phyloP scores from a whole-genome alignment of 345 rosid genomes.

The Theobroma cacao region DNA sequence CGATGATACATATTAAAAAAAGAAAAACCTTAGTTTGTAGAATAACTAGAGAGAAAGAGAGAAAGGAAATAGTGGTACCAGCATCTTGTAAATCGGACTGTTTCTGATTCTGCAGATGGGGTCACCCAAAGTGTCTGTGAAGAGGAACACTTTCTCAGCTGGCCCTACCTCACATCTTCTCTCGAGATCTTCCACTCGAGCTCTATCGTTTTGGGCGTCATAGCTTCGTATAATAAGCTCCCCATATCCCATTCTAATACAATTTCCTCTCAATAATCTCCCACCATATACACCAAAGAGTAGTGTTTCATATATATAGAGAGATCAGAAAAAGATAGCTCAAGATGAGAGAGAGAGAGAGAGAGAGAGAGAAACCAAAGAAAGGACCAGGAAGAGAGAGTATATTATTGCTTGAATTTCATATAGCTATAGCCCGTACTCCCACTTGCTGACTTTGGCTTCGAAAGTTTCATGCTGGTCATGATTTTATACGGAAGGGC shows the following conservation, averaged over 20 bases:
- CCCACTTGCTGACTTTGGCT: background rate
- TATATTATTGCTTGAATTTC: background rate
- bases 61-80: conserved; percentile 39
- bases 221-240: conserved; percentile 53
- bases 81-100: conserved; percentile 65
- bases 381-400: background rate
- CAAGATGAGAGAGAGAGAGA: background rate
- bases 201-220: conserved; percentile 46
- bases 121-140: conserved; percentile 78
- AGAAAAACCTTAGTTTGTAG: too few species aligned
- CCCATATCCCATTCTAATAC: conserved; percentile 22
- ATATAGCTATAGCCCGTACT: background rate
- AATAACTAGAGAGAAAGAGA: background rate
- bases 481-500: conserved; percentile 19
- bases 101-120: conserved; percentile 82
- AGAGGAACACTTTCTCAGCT: conserved; percentile 48
- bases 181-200: conserved; percentile 52
- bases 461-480: conserved; percentile 12
- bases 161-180: conserved; percentile 77
- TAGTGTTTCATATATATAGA: background rate
- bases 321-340: background rate
- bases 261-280: background rate
- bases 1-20: background rate
- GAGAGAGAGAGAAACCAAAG: too few species aligned
- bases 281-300: background rate